Conservation (phyloP, 208 protist species). For the Acanthamoeba lenticulata region DNA sequence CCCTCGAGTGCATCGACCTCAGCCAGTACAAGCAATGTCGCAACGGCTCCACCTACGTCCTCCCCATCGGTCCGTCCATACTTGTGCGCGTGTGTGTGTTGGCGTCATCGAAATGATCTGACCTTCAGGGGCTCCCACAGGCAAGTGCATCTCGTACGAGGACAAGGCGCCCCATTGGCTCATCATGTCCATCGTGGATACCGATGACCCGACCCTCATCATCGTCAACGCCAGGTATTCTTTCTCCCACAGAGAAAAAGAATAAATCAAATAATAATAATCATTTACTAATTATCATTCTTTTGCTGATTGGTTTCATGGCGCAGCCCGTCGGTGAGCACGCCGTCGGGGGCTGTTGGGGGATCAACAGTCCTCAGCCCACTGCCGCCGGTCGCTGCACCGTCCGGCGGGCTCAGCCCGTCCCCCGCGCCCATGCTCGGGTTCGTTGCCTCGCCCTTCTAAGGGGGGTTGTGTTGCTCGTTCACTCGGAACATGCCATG, state of each 20-base stretch:
- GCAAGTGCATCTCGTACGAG: slow-evolving; percentile 38
- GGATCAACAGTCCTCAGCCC: no score
- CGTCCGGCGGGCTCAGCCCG: no score
- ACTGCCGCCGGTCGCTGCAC: no score
- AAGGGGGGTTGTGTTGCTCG: no score
- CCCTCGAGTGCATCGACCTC: slow-evolving; percentile 52
- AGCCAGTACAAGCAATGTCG: slow-evolving; percentile 22
- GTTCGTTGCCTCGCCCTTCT: no score
- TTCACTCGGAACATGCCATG: no score
- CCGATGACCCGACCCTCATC: slow-evolving; percentile 19
- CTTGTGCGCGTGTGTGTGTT: no score
- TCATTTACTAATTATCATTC: background rate
- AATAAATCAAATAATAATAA: no score
- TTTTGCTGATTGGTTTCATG: background rate
- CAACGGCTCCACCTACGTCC: slow-evolving; percentile 47
- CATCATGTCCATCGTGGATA: slow-evolving; percentile 39
- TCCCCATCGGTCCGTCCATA: background rate
- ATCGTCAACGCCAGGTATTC: slow-evolving; percentile 11
- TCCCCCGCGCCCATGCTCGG: no score
- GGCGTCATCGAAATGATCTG: no score
- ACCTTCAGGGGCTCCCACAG: background rate
- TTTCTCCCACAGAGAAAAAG: no score
- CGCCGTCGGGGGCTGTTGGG: no score
- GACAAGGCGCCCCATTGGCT: slow-evolving; percentile 26
- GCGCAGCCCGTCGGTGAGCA: background rate